Percentiles rank a stretch among this genome's conserved stretches.
phyloP scores from a whole-genome alignment of 2,329 filamentous ascomycete species.

The Teratosphaeria nubilosa region DNA sequence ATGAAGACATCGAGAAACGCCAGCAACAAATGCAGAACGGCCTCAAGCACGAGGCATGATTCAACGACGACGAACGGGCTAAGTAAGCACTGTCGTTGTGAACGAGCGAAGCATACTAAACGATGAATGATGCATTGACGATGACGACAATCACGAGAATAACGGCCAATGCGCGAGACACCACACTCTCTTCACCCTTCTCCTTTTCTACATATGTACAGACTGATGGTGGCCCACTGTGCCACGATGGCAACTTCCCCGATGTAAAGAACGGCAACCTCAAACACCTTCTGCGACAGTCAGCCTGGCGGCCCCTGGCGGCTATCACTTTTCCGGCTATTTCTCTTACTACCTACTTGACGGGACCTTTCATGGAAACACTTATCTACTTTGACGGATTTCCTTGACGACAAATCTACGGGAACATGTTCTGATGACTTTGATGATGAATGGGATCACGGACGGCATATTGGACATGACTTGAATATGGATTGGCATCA shows the following conservation, averaged over 20 bases:
- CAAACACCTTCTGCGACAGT: background rate
- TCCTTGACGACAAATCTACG: background rate
- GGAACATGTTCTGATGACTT: conserved; percentile 7
- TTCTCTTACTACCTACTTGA: background rate
- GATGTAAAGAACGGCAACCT: background rate
- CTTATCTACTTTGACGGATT: background rate
- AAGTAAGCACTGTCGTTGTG: background rate
- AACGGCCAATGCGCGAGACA: background rate
- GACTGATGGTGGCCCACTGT: background rate
- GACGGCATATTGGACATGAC: background rate
- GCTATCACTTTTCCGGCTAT: background rate
- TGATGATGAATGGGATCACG: background rate
- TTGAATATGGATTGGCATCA: background rate
- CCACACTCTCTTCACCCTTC: background rate
- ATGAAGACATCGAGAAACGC: conserved; percentile 19
- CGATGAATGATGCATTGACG: background rate
- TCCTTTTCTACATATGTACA: background rate
- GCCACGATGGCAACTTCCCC: background rate
- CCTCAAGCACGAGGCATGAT: conserved; percentile 4
- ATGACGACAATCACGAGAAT: conserved; percentile 1
- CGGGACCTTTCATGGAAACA: background rate
- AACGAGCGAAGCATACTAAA: background rate
- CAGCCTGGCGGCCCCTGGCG: background rate
- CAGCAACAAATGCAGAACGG: conserved; percentile 10
- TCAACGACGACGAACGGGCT: background rate